Percentiles rank a stretch among this genome's conserved stretches.
Conservation (phyloP, 768 basidiomycete genomes). For the Collybiopsis confluens region DNA sequence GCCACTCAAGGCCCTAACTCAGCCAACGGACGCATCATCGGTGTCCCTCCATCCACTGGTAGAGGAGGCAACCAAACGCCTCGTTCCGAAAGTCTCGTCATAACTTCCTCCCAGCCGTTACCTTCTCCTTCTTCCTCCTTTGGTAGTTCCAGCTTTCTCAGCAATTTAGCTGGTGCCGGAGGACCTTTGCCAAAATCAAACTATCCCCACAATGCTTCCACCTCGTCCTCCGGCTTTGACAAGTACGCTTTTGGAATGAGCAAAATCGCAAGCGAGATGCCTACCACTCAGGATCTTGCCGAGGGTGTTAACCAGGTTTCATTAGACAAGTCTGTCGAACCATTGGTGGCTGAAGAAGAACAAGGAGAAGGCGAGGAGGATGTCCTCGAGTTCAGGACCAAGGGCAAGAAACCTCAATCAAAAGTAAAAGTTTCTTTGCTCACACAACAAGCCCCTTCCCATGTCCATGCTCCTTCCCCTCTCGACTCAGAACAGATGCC, state of each 20-base stretch:
- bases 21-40: slow-evolving; percentile 66
- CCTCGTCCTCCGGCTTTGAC: slow-evolving; percentile 47
- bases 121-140: slow-evolving; percentile 80
- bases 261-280: slow-evolving; percentile 62
- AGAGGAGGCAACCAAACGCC: slow-evolving; percentile 97
- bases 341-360: too few species aligned
- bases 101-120: slow-evolving; percentile 91
- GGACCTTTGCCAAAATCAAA: slow-evolving; percentile 6
- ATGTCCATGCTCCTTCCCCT: slow-evolving; percentile 18
- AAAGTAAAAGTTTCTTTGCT: slow-evolving; percentile 47
- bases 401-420: neutral
- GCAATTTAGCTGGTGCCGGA: neutral
- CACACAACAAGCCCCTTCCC: slow-evolving; percentile 49
- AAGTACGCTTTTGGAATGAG: slow-evolving; percentile 91
- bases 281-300: slow-evolving; percentile 30
- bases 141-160: slow-evolving; percentile 48
- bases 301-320: slow-evolving; percentile 49
- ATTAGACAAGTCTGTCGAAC: slow-evolving; percentile 23
- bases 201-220: slow-evolving; percentile 7
- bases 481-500: slow-evolving; percentile 2
- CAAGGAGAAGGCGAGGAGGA: slow-evolving; percentile 32
- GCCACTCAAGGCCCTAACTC: slow-evolving; percentile 46
- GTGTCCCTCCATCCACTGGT: slow-evolving; percentile 90
- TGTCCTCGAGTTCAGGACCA: slow-evolving; percentile 1
- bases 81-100: slow-evolving; percentile 68